These are phyloP conservation scores for Artemisia tridentata DNA, from an alignment of 129 eudicot genomes.

Conservation along the genomic window DNA sequence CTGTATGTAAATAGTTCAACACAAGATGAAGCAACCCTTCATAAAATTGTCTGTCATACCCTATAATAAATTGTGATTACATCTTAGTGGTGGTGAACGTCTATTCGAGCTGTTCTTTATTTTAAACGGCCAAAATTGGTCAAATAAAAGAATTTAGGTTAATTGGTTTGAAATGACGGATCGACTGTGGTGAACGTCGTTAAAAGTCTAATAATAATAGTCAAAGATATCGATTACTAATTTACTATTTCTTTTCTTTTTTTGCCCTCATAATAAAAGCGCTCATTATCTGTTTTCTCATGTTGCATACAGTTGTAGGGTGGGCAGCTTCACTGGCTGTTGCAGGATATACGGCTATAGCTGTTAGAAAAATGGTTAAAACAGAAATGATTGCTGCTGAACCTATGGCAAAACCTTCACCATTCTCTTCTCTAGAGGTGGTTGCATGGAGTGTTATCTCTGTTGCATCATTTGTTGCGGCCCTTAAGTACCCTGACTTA, in stretches of 20 bases:
- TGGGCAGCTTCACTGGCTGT: slow-evolving; percentile 94
- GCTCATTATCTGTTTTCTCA: background rate
- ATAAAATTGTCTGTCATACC: background rate
- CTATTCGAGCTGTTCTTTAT: too few species aligned
- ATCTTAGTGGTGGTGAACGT: background rate
- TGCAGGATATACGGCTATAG: slow-evolving; percentile 87
- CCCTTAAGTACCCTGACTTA: slow-evolving; percentile 67
- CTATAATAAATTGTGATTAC: background rate
- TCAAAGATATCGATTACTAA: too few species aligned
- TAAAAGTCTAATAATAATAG: too few species aligned
- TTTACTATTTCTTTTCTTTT: too few species aligned
- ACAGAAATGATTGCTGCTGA: slow-evolving; percentile 96
- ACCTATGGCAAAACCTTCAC: slow-evolving; percentile 94
- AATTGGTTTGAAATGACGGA: too few species aligned
- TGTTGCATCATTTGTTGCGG: slow-evolving; percentile 57
- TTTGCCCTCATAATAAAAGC: too few species aligned
- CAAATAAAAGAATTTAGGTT: background rate
- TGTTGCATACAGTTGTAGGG: slow-evolving; percentile 71
- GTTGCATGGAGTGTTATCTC: slow-evolving; percentile 78
- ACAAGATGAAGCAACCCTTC: slow-evolving; percentile 9
- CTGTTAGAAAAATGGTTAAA: slow-evolving; percentile 90
- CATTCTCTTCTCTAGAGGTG: slow-evolving; percentile 66
- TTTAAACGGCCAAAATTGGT: background rate
- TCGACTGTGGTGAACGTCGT: too few species aligned
- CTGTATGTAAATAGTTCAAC: background rate